Evolutionary conservation across 306 rosid species (phyloP), one percentile per base, ranked within the genome.

Genomic region (Inga oerstediana): DNA sequence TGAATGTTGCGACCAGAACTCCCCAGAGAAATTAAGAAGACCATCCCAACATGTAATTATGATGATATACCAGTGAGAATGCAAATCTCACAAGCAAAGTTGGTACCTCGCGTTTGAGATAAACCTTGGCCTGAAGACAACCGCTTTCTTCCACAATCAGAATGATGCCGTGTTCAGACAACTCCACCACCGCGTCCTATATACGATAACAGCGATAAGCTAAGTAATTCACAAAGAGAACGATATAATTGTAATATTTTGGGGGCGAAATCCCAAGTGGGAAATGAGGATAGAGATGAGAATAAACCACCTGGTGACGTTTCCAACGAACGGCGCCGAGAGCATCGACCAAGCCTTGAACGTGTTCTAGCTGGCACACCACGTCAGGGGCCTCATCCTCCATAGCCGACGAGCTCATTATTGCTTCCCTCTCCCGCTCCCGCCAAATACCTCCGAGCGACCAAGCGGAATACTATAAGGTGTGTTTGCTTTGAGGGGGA

Each of bases 81-180:
- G 41, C n/a, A 0, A 24, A 43, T 77, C 66, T 17, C 69, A 51
- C 32, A 43, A n/a, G 65, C 13, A 5, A 64, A 37, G 10, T 9
- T 1, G 79, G 39, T 76, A 91, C 98, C 97, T 93, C 98, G 81
- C 95, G 91, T 92, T 95, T 94, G 19, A 95, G 97, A 89, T 95
- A 95, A 79, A 93, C 93, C 88, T 93, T 95, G 84, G 98, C 98
- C 85, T 95, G 97, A 74, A 95, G 94, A 81, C 99, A 95, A 72
- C 93, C 89, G 71, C 87, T 89, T 73, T 95, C 99, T 82, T 95
- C 94, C 4, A 95, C 98, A 44, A 91, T 93, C 83, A 95, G 87
- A 39, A 93, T 97, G 78, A 93, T 80, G 80, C 98, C 99, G 81
- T 95, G 98, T 80, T 95, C 97, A 1, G 98, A 93, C 62, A 95